Evolutionary conservation across 306 rosid genomes (phyloP).

Genomic region (Carpinus fangiana): DNA sequence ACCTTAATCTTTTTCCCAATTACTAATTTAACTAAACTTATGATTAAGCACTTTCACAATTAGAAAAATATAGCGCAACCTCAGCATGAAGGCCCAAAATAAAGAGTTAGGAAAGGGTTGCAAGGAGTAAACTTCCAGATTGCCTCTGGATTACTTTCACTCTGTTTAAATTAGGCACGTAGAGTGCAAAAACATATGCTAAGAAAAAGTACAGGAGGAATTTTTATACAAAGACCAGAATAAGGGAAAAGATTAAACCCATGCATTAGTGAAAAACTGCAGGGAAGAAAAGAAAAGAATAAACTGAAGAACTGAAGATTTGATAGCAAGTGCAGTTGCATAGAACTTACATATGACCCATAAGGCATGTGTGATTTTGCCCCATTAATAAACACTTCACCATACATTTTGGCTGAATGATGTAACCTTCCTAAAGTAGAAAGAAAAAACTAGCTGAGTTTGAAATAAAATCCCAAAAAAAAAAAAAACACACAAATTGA

Average conservation of each 20-base stretch:
- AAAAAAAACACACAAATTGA: conserved; percentile 4
- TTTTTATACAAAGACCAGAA: not conserved
- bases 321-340: conserved; percentile 6
- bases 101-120: not conserved
- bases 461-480: conserved; percentile 15
- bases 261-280: not conserved
- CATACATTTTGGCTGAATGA: conserved; percentile 79
- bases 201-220: not conserved
- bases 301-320: conserved; percentile 18
- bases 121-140: not conserved
- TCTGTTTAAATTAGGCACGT: not conserved
- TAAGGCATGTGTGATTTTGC: conserved; percentile 66
- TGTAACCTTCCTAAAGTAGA: conserved; percentile 72
- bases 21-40: not conserved
- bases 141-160: not conserved
- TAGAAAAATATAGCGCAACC: not conserved
- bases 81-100: not conserved
- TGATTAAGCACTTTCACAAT: not conserved
- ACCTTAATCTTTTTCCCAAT: not conserved
- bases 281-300: not conserved
- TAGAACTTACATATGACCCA: conserved; percentile 85
- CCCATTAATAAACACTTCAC: conserved; percentile 91
- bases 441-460: conserved; percentile 32
- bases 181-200: not conserved
- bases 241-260: conserved; percentile 5